Evolutionary conservation across 2,329 filamentous ascomycete genomes (phyloP).

Genomic region (Sporothrix luriei): DNA sequence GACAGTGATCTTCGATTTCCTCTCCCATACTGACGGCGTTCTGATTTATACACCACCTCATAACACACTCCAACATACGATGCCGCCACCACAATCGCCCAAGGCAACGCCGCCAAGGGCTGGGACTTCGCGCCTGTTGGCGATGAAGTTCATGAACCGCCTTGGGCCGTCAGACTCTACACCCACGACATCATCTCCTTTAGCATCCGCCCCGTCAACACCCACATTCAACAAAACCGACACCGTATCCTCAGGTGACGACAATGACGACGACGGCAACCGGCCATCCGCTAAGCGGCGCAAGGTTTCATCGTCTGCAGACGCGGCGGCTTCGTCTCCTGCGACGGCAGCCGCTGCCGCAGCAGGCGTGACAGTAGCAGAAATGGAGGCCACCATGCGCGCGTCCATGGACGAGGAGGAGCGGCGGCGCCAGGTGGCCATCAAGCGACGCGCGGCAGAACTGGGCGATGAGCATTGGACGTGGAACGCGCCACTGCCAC

Average conservation of each 20-base stretch:
- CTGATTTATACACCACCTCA: too few relatives aligned
- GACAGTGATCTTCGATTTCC: not conserved
- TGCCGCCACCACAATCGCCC: slow-evolving; percentile 31
- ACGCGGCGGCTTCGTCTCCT: slow-evolving; percentile 43
- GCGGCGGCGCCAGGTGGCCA: slow-evolving; percentile 61
- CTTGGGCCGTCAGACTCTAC: slow-evolving; percentile 64
- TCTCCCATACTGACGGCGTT: not conserved
- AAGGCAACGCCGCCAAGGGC: slow-evolving; percentile 40
- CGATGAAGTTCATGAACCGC: slow-evolving; percentile 98
- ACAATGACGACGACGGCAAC: slow-evolving; percentile 27
- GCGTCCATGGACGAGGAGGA: slow-evolving; percentile 69
- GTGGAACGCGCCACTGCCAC: slow-evolving; percentile 55
- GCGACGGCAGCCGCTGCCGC: slow-evolving; percentile 39
- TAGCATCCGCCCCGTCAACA: slow-evolving; percentile 46
- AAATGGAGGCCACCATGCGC: slow-evolving; percentile 62
- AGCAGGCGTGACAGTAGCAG: slow-evolving; percentile 44
- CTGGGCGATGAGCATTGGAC: slow-evolving; percentile 76
- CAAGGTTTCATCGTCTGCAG: slow-evolving; percentile 48
- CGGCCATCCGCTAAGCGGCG: slow-evolving; percentile 64
- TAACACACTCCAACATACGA: not conserved
- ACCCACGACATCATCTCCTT: slow-evolving; percentile 26
- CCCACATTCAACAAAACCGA: slow-evolving; percentile 38
- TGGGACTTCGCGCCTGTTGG: slow-evolving; percentile 83
- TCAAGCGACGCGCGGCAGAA: slow-evolving; percentile 64
- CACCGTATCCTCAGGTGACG: not conserved